Percentiles rank a stretch among this genome's conserved stretches.
Evolutionary conservation across 192 early-diverging fungal species (phyloP).

Genomic region (Dispira simplex): DNA sequence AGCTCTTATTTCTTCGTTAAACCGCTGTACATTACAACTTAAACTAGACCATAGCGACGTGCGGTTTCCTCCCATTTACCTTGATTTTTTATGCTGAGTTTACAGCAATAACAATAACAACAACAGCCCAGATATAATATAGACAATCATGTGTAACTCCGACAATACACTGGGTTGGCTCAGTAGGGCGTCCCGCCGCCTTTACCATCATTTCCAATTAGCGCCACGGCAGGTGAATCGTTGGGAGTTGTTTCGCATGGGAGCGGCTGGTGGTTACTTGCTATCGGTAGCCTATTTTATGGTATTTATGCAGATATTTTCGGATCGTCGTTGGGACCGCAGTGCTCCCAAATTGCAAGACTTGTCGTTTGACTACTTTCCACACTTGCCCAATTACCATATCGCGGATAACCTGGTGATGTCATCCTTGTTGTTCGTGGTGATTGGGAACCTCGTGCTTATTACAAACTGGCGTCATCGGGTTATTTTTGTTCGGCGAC

Average conservation of each 20-base stretch:
- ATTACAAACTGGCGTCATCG: slow-evolving; percentile 32
- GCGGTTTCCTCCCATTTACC: not conserved
- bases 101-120: no score
- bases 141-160: no score
- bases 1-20: no score
- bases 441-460: slow-evolving; percentile 22
- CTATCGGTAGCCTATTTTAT: slow-evolving; percentile 27
- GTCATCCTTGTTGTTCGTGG: slow-evolving; percentile 23
- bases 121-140: no score
- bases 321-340: slow-evolving; percentile 26
- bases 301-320: slow-evolving; percentile 31
- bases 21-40: no score
- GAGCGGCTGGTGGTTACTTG: slow-evolving; percentile 18
- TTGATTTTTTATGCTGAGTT: no score
- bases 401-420: slow-evolving; percentile 36
- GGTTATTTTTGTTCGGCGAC: slow-evolving; percentile 32
- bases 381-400: slow-evolving; percentile 22
- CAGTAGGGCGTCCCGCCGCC: not conserved
- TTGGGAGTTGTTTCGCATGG: slow-evolving; percentile 17
- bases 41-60: no score
- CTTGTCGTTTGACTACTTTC: slow-evolving; percentile 30
- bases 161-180: not conserved
- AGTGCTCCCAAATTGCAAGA: slow-evolving; percentile 24
- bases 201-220: not conserved
- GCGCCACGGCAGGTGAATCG: slow-evolving; percentile 2